Evolutionary conservation across 2,329 filamentous ascomycete genomes (phyloP).

Genomic region (Sarocladium oryzae): DNA sequence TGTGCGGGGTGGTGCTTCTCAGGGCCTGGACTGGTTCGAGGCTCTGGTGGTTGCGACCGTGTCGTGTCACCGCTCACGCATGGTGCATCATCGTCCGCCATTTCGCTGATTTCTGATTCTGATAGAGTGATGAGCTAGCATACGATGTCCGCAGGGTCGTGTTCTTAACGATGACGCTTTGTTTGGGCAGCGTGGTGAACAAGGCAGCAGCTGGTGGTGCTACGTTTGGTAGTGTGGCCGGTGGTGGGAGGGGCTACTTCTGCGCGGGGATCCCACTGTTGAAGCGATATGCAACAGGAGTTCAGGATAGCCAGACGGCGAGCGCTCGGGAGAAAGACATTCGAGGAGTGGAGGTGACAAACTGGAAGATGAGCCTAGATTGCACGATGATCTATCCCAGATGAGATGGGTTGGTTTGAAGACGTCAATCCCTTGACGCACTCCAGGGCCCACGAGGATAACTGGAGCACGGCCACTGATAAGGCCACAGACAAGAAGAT

Average conservation of each 20-base stretch:
- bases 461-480: not conserved
- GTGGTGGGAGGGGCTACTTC: not conserved
- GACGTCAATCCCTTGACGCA: not conserved
- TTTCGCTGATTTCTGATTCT: not conserved
- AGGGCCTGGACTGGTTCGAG: not conserved
- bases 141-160: not conserved
- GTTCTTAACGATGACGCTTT: not conserved
- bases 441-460: not conserved
- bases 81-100: conserved; percentile 3
- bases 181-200: not conserved
- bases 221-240: not conserved
- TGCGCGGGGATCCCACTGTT: not conserved
- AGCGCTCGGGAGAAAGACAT: not conserved
- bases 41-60: not conserved
- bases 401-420: not conserved
- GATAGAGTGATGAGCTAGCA: not conserved
- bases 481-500: not conserved
- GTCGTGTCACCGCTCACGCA: not conserved
- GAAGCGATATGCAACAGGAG: not conserved
- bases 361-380: not conserved
- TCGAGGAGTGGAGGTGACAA: not conserved
- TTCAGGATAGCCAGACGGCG: not conserved
- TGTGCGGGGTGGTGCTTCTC: conserved; percentile 1
- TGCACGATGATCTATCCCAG: not conserved
- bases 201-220: not conserved